These are phyloP conservation scores for Komagataea norvegica DNA, from an alignment of 1,139 yeast genomes.

Conservation along the genomic window DNA sequence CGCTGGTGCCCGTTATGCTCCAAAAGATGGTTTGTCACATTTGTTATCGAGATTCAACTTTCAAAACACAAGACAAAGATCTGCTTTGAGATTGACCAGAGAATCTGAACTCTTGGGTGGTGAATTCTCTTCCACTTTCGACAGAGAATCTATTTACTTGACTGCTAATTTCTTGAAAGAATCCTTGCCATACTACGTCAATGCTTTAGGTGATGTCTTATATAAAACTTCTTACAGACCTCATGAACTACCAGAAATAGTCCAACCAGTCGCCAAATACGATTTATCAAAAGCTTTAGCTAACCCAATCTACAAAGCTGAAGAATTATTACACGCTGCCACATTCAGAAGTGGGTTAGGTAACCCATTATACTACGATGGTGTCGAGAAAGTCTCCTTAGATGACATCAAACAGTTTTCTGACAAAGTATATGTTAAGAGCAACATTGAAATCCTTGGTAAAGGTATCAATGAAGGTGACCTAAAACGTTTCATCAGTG, in stretches of 20 bases:
- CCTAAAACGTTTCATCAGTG: conserved; percentile 57
- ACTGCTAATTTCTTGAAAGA: conserved; percentile 79
- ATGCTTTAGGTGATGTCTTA: conserved; percentile 75
- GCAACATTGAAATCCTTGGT: conserved; percentile 68
- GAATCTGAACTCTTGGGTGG: conserved; percentile 96
- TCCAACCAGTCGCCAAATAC: conserved; percentile 69
- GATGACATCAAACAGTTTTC: conserved; percentile 71
- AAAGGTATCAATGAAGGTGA: conserved; percentile 73
- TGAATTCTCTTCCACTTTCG: conserved; percentile 57
- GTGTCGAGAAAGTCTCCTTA: conserved; percentile 49
- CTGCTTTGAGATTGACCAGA: conserved; percentile 90
- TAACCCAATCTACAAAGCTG: conserved; percentile 55
- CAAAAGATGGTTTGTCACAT: conserved; percentile 82
- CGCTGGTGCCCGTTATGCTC: conserved; percentile 80
- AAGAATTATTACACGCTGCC: conserved; percentile 74
- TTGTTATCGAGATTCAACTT: conserved; percentile 79
- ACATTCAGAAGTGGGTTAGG: conserved; percentile 91
- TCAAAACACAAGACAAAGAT: conserved; percentile 76
- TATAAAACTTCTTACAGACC: conserved; percentile 71
- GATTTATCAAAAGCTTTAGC: conserved; percentile 47
- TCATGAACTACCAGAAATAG: conserved; percentile 79
- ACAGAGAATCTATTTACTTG: conserved; percentile 81
- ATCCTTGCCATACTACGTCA: conserved; percentile 88
- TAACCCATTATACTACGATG: conserved; percentile 73
- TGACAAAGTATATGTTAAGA: conserved; percentile 59